A percentile compares a stretch with the other conserved stretches of the same genome.
These are phyloP conservation scores for Berberis thunbergii DNA, from an alignment of 164 flowering plant genomes.

Conservation along the genomic window DNA sequence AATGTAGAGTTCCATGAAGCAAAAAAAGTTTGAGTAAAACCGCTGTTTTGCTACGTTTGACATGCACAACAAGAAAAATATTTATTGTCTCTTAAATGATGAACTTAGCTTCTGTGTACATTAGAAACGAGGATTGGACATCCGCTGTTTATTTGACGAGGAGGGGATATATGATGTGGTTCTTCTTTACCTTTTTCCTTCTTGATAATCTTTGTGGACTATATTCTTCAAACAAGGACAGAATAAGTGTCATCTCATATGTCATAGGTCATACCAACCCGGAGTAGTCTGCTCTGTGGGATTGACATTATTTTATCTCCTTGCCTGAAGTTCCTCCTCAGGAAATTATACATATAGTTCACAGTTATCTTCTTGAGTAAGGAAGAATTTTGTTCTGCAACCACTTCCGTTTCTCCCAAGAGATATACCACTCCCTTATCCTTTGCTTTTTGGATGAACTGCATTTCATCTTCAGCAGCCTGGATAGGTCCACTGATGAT, in stretches of 20 bases:
- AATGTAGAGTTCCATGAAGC: too few relatives aligned
- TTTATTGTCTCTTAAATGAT: too few relatives aligned
- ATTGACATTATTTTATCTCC: constrained; percentile 43
- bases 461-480: constrained; percentile 42
- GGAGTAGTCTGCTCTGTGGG: constrained; percentile 48
- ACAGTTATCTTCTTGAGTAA: constrained; percentile 43
- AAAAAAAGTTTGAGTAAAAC: too few relatives aligned
- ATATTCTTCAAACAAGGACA: too few relatives aligned
- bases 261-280: constrained; percentile 81
- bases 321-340: constrained; percentile 55
- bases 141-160: too few relatives aligned
- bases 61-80: too few relatives aligned
- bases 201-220: too few relatives aligned
- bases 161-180: too few relatives aligned
- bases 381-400: constrained; percentile 43
- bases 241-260: constrained; percentile 11
- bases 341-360: constrained; percentile 46
- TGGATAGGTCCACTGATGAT: constrained; percentile 13
- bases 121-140: too few relatives aligned
- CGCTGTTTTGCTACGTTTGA: too few relatives aligned
- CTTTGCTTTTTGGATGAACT: constrained; percentile 41
- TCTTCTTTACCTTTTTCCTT: too few relatives aligned
- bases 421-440: constrained; percentile 63
- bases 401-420: constrained; percentile 61
- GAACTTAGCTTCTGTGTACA: too few relatives aligned